phyloP scores from a whole-genome alignment of 768 basidiomycete species.

The Terana coerulea region DNA sequence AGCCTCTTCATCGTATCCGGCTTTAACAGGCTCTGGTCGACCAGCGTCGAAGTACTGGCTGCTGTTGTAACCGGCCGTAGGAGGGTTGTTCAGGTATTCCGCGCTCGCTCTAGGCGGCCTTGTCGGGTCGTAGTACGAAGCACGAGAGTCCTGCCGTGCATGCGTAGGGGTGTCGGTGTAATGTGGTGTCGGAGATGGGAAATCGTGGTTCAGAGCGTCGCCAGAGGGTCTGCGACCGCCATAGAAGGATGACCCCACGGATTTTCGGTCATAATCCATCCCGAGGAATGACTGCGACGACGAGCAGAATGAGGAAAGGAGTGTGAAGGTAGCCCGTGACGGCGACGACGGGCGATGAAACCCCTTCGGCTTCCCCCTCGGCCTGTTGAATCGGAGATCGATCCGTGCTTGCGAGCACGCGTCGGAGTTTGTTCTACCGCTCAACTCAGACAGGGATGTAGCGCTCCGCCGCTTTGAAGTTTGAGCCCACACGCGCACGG shows the following conservation, averaged over 20 bases:
- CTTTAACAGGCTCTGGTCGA: slow-evolving; percentile 73
- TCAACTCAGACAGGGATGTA: too few relatives aligned
- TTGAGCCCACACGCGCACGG: too few relatives aligned
- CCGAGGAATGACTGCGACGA: not conserved
- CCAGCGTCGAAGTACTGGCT: slow-evolving; percentile 65
- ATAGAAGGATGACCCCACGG: slow-evolving; percentile 78
- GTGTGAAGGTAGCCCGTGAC: slow-evolving; percentile 5
- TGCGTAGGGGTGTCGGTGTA: slow-evolving; percentile 28
- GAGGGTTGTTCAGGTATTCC: slow-evolving; percentile 32
- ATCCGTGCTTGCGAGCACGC: too few relatives aligned
- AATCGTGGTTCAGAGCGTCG: slow-evolving; percentile 58
- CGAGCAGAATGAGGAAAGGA: not conserved
- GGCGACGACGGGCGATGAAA: slow-evolving; percentile 5
- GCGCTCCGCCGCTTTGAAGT: too few relatives aligned
- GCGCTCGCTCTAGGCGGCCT: slow-evolving; percentile 38
- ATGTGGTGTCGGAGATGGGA: slow-evolving; percentile 29
- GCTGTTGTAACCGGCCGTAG: slow-evolving; percentile 73
- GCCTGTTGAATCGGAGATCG: too few relatives aligned
- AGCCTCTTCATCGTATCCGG: slow-evolving; percentile 66
- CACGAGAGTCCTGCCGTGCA: slow-evolving; percentile 63
- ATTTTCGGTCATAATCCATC: slow-evolving; percentile 80
- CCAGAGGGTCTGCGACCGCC: slow-evolving; percentile 57
- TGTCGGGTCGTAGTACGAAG: slow-evolving; percentile 55
- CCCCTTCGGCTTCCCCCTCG: not conserved
- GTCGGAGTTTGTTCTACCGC: too few relatives aligned